Evolutionary conservation across 2,329 filamentous ascomycete genomes (phyloP).

Genomic region (Sporothrix curviconia): DNA sequence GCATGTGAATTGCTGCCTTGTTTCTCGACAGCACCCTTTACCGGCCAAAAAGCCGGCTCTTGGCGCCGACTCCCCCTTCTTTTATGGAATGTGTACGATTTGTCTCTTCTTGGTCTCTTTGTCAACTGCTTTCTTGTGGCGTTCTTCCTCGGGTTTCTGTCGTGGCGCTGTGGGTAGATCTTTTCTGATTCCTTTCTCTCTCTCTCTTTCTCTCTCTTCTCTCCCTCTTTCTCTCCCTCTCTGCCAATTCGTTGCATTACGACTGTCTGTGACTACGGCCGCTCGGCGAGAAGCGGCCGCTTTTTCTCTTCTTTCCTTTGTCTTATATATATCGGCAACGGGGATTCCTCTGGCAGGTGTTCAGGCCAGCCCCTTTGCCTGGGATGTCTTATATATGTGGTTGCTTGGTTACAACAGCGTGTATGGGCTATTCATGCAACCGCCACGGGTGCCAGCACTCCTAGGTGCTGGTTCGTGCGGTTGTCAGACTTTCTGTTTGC

Average conservation of each 20-base stretch:
- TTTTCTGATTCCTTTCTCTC: too few species aligned
- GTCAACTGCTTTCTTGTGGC: neutral
- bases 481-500: too few species aligned
- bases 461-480: too few species aligned
- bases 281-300: slow-evolving; percentile 2
- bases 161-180: too few species aligned
- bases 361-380: too few species aligned
- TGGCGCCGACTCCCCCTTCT: neutral
- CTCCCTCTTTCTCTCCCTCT: neutral
- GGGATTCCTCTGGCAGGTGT: too few species aligned
- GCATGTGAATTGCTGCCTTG: too few species aligned
- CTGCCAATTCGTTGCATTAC: neutral
- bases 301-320: neutral
- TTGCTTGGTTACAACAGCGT: neutral
- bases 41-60: too few species aligned
- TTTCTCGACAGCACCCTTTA: too few species aligned
- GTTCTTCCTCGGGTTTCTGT: too few species aligned
- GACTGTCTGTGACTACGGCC: neutral
- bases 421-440: too few species aligned
- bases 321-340: neutral
- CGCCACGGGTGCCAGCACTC: too few species aligned
- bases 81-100: neutral
- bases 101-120: neutral
- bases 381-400: neutral
- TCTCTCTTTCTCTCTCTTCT: neutral